Conservation (phyloP, 345 rosid genomes). For the Litchi chinensis region DNA sequence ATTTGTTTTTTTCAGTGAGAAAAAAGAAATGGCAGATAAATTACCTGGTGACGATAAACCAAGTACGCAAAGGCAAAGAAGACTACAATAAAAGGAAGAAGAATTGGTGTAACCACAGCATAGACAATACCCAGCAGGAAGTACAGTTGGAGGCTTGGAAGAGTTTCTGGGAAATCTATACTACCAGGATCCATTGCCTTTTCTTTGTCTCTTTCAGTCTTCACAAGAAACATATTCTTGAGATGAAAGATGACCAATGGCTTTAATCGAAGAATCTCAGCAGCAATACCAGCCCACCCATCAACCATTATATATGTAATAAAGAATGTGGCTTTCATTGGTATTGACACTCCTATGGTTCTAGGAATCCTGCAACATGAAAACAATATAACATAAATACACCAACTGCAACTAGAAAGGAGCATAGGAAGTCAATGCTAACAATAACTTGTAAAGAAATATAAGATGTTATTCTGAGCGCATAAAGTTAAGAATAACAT, state of each 20-base stretch:
- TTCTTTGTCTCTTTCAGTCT: slow-evolving; percentile 82
- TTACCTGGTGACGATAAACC: slow-evolving; percentile 98
- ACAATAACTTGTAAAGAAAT: neutral
- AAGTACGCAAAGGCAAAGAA: slow-evolving; percentile 94
- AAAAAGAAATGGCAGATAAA: slow-evolving; percentile 8
- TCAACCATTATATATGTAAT: slow-evolving; percentile 95
- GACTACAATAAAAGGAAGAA: slow-evolving; percentile 86
- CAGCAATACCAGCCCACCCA: slow-evolving; percentile 98
- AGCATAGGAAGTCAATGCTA: neutral
- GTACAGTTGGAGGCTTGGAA: slow-evolving; percentile 89
- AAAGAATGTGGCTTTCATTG: slow-evolving; percentile 98
- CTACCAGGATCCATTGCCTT: slow-evolving; percentile 87
- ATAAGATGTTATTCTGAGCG: neutral
- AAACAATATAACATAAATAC: neutral
- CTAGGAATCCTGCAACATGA: slow-evolving; percentile 77
- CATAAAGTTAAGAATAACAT: no score
- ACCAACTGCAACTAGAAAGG: neutral
- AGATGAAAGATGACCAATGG: slow-evolving; percentile 85
- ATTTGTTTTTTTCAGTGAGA: neutral
- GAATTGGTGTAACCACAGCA: slow-evolving; percentile 89
- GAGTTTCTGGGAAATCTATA: slow-evolving; percentile 80
- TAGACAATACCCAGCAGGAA: slow-evolving; percentile 95
- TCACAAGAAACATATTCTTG: slow-evolving; percentile 89
- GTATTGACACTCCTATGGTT: slow-evolving; percentile 95
- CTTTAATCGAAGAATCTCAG: slow-evolving; percentile 89